Percentiles rank a stretch among this genome's conserved stretches.
Conservation (phyloP, 768 basidiomycete species). For the Tricholoma matsutake region DNA sequence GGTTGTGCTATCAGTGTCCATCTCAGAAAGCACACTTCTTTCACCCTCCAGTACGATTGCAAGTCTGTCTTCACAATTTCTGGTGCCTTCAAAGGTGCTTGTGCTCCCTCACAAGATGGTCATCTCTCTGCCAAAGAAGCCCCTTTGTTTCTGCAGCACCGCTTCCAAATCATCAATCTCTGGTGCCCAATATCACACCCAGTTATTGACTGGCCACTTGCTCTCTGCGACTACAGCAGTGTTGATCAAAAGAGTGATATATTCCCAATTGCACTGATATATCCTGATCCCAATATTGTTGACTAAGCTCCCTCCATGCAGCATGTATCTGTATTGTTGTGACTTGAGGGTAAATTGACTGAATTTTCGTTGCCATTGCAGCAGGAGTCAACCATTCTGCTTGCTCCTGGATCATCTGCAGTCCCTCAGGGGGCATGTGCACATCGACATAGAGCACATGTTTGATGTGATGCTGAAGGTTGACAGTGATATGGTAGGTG, state of each 20-base stretch:
- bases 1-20: neutral
- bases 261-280: slow-evolving; percentile 43
- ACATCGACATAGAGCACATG: slow-evolving; percentile 22
- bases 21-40: neutral
- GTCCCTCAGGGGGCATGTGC: slow-evolving; percentile 18
- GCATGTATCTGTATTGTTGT: slow-evolving; percentile 22
- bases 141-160: slow-evolving; percentile 39
- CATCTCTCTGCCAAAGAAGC: slow-evolving; percentile 48
- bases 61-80: neutral
- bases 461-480: neutral
- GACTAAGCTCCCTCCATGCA: slow-evolving; percentile 25
- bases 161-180: slow-evolving; percentile 59
- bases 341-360: slow-evolving; percentile 26
- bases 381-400: slow-evolving; percentile 22
- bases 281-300: slow-evolving; percentile 31
- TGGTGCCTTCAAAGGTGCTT: neutral
- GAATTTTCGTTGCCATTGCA: slow-evolving; percentile 28
- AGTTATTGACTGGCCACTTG: slow-evolving; percentile 49
- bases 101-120: slow-evolving; percentile 6
- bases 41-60: neutral
- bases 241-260: slow-evolving; percentile 38
- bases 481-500: neutral
- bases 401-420: slow-evolving; percentile 20
- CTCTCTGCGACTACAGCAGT: slow-evolving; percentile 48
- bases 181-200: slow-evolving; percentile 54